Evolutionary conservation across 345 rosid genomes (phyloP).

Genomic region (Citrus sinensis): DNA sequence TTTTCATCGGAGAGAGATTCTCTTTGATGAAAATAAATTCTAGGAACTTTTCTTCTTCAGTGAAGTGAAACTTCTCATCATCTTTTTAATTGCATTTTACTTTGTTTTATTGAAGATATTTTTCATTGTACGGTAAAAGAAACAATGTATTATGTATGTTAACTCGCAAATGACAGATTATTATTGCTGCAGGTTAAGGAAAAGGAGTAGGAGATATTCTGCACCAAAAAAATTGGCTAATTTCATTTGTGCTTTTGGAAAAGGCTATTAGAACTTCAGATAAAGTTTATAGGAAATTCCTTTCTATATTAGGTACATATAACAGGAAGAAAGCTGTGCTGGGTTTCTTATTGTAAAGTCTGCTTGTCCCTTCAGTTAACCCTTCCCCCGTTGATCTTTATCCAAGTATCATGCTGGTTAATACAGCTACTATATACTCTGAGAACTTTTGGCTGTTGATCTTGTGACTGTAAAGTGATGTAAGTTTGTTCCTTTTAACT

Average conservation of each 20-base stretch:
- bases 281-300: conserved; percentile 1
- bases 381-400: not conserved
- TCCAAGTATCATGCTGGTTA: not conserved
- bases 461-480: conserved; percentile 7
- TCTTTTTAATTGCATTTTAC: not conserved
- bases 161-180: too few relatives aligned
- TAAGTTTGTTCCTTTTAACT: conserved; percentile 2
- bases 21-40: not conserved
- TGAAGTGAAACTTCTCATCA: not conserved
- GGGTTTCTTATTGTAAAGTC: conserved; percentile 7
- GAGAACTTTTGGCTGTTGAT: not conserved
- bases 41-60: not conserved
- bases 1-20: not conserved
- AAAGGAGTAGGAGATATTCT: conserved; percentile 5
- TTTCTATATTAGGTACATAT: conserved; percentile 12
- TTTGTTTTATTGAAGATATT: not conserved
- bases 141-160: not conserved
- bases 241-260: conserved; percentile 5
- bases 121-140: not conserved
- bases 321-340: not conserved
- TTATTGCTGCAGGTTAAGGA: conserved; percentile 16
- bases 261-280: conserved; percentile 3
- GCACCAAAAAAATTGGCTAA: not conserved
- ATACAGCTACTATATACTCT: not conserved
- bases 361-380: not conserved